Evolutionary conservation across 441 rosid genomes (phyloP), one percentile per base, ranked within the genome.

Genomic region (Gossypium aridum): DNA sequence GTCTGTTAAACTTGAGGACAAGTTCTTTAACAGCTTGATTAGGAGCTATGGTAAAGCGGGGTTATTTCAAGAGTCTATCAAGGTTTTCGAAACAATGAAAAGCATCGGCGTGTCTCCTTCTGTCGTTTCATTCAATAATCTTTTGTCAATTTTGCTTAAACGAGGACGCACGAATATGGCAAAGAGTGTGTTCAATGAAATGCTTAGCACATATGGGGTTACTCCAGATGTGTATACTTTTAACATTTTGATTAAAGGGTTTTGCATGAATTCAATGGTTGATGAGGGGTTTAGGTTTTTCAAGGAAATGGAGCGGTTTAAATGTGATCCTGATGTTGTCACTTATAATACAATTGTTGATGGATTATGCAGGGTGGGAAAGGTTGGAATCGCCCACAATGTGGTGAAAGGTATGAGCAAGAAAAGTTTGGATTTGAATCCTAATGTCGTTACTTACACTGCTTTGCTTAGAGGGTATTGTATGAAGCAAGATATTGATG

Each of bases 391-490:
- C 70, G 98, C 98, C 0, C 88, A 76, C 73, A 93, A 91, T 82
- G 86, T 93, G 76, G 81, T 90, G 5, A 87, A 82, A 69, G 94
- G 98, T 69, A 90, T 93, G 98, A 26, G 74, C 56, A 83, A 73
- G 70, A 91, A 87, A 77, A 60, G 70, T 12, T 25, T 37, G 7
- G 76, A 78, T 78, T 74, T 90, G 86, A 83, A 64, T 66, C 98
- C 98, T 22, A 77, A 88, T 80, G 80, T 87, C 75, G 88, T 92
- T 83, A 86, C 86, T 62, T 92, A 89, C 71, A 93, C 95, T 8
- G 89, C 97, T 77, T 85, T 93, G 76, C 59, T 93, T 73, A 83
- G 96, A 86, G 97, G 98, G 12, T 90, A 86, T 72, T 91, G 97
- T 76, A 81, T 85, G 90, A 90, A 87, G 77, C 87, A 80, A 60